Evolutionary conservation across 148 eudicot genomes (phyloP).

Genomic region (Dianthus caryophyllus): DNA sequence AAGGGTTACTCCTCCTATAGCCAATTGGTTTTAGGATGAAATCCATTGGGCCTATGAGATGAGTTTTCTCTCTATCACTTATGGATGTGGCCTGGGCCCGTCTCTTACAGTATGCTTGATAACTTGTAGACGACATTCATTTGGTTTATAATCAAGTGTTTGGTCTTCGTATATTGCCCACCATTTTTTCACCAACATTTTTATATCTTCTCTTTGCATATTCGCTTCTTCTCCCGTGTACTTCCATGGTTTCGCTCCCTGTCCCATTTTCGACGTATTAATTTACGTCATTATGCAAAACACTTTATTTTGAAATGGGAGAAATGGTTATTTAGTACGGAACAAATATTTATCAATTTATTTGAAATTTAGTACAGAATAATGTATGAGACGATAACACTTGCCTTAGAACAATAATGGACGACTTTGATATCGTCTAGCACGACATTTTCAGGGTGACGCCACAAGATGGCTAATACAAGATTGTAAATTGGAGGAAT

Average conservation of each 20-base stretch:
- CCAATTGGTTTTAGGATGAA: no score
- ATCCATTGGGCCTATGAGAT: no score
- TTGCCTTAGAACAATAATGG: slow-evolving; percentile 73
- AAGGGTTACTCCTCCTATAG: no score
- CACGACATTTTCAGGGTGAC: slow-evolving; percentile 65
- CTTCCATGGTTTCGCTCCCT: slow-evolving; percentile 85
- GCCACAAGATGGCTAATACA: slow-evolving; percentile 75
- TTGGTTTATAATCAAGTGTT: slow-evolving; percentile 38
- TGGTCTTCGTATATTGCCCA: slow-evolving; percentile 60
- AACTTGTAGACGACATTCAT: slow-evolving; percentile 11
- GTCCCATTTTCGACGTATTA: no score
- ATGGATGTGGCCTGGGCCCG: no score
- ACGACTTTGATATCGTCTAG: slow-evolving; percentile 61
- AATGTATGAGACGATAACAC: slow-evolving; percentile 1
- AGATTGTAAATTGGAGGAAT: slow-evolving; percentile 62
- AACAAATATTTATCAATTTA: no score
- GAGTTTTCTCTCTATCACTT: no score
- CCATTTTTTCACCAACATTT: slow-evolving; percentile 60
- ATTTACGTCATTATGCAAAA: no score
- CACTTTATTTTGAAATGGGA: no score
- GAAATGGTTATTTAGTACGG: no score
- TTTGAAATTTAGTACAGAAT: no score
- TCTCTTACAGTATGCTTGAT: no score
- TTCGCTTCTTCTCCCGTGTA: slow-evolving; percentile 64
- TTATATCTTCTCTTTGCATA: slow-evolving; percentile 62